Percentiles rank a stretch among this genome's conserved stretches.
Evolutionary conservation across 352 stramenopile species (phyloP).

Genomic region (Phytophthora idaei): DNA sequence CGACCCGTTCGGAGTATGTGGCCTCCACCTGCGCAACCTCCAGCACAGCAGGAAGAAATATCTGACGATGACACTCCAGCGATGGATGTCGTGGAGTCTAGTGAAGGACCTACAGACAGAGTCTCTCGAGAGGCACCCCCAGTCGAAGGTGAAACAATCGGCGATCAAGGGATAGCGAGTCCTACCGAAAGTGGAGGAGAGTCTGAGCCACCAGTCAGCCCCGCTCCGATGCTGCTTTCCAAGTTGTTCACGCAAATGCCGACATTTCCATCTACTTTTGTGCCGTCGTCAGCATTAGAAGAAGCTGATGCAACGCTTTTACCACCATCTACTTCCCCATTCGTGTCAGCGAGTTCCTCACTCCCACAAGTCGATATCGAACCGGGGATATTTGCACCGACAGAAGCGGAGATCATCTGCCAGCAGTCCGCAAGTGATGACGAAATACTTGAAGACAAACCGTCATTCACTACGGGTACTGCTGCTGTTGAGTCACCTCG

Average conservation of each 20-base stretch:
- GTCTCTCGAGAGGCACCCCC: neutral
- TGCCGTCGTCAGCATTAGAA: neutral
- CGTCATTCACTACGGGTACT: neutral
- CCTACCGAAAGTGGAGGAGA: conserved; percentile 3
- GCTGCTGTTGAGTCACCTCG: neutral
- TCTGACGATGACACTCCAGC: conserved; percentile 1
- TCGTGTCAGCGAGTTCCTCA: neutral
- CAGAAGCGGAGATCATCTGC: neutral
- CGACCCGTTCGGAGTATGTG: conserved; percentile 16
- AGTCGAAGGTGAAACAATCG: conserved; percentile 2
- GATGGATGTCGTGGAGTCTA: neutral
- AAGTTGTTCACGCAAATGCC: conserved; percentile 26
- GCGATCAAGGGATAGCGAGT: conserved; percentile 1
- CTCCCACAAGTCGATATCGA: neutral
- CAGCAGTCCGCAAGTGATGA: conserved; percentile 2
- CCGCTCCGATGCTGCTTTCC: conserved; percentile 13
- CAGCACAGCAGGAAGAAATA: conserved; percentile 2
- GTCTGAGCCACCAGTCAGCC: neutral
- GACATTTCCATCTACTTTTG: neutral
- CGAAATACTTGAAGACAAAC: conserved; percentile 12
- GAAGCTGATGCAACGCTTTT: conserved; percentile 1
- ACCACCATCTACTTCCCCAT: neutral
- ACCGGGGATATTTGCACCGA: conserved; percentile 6
- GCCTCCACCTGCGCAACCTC: neutral
- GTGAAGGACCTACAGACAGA: conserved; percentile 5